phyloP scores from a whole-genome alignment of 345 rosid genomes.

The Lagerstroemia speciosa region DNA sequence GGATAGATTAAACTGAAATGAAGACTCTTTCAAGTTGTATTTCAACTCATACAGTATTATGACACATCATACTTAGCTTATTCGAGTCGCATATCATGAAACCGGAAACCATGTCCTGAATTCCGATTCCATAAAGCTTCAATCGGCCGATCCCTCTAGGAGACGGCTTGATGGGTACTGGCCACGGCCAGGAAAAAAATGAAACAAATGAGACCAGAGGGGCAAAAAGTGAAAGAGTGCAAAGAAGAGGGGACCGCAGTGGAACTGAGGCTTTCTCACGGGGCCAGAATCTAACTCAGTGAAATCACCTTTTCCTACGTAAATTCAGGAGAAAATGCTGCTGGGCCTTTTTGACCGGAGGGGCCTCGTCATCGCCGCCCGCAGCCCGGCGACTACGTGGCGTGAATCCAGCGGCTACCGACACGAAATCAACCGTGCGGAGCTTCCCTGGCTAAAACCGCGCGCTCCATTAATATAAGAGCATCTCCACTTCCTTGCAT shows the following conservation, averaged over 20 bases:
- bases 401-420: constrained; percentile 9
- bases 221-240: neutral
- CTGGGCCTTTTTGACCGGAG: neutral
- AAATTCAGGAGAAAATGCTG: neutral
- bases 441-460: neutral
- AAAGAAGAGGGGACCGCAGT: neutral
- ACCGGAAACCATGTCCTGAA: too few species aligned
- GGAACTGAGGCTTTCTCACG: neutral
- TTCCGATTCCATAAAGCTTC: too few species aligned
- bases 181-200: too few species aligned
- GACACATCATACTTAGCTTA: too few species aligned
- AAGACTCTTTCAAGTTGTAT: too few species aligned
- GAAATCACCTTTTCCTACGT: neutral
- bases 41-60: too few species aligned
- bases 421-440: neutral
- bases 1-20: too few species aligned
- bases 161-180: too few species aligned
- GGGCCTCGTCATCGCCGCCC: neutral
- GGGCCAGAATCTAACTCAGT: neutral
- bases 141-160: too few species aligned
- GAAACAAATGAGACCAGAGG: neutral
- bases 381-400: constrained; percentile 8
- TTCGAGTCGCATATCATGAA: too few species aligned
- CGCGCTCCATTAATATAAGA: constrained; percentile 2
- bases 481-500: neutral